phyloP scores from a whole-genome alignment of 2,329 filamentous ascomycete genomes.

The Acrocalymma vagum region DNA sequence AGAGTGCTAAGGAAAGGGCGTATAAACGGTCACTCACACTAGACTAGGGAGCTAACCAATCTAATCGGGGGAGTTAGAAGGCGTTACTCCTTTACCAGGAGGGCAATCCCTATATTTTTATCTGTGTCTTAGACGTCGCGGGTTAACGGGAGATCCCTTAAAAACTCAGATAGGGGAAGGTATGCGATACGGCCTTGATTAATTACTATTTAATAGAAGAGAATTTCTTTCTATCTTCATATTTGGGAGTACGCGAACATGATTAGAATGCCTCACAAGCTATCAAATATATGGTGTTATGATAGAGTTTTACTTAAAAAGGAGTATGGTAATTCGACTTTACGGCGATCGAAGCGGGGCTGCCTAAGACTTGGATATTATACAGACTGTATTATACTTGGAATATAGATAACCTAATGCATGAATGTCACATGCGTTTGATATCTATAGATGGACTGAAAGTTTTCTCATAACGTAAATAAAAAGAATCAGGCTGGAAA shows the following conservation, averaged over 20 bases:
- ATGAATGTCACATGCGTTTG: too few relatives aligned
- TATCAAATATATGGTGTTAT: constrained; percentile 1
- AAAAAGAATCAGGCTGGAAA: too few relatives aligned
- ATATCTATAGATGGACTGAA: too few relatives aligned
- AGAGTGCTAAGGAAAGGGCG: constrained; percentile 17
- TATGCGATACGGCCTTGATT: constrained; percentile 3
- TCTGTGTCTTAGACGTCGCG: constrained; percentile 9
- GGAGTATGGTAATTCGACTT: too few relatives aligned
- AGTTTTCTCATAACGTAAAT: too few relatives aligned
- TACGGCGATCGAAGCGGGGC: too few relatives aligned
- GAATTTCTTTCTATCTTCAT: constrained; percentile 9
- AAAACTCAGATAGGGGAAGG: constrained; percentile 1
- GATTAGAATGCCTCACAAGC: constrained; percentile 8
- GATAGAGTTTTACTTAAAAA: too few relatives aligned
- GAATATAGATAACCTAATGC: too few relatives aligned
- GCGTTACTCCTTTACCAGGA: constrained; percentile 17
- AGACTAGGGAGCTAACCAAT: constrained; percentile 20
- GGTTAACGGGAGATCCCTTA: constrained; percentile 7
- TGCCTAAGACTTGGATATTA: too few relatives aligned
- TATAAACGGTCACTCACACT: constrained; percentile 17
- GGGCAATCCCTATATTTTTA: constrained; percentile 5
- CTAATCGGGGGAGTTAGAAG: constrained; percentile 24
- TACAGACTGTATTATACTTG: too few relatives aligned
- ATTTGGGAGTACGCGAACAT: constrained; percentile 6
- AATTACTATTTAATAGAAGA: constrained; percentile 4